Base-by-base conservation (phyloP, 768 basidiomycete species). In the Chiua virens region DNA sequence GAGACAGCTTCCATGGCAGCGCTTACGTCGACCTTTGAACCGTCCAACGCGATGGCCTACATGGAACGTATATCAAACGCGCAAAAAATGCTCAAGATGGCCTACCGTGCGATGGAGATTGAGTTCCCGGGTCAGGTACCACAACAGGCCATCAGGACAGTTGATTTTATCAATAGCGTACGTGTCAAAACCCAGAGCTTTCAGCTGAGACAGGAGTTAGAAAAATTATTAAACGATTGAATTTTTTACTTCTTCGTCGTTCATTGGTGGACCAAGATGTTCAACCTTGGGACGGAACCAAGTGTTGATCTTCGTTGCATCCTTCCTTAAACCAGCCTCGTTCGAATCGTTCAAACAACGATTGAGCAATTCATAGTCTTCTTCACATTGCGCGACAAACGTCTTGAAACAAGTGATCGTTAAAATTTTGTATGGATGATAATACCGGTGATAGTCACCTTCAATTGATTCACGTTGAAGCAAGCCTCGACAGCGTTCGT, bases 111-210 rank as follows among this genome's bases (percentile, higher is more conserved):
- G 77, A 67, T 95, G 89, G 37, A 98, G 64, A 46, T 79, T 77
- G 14, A 85, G 60, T 35, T 86, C 80, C 13, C 74, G 73, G 56
- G 71, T 79, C 20, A 98, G 69, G 73, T 76, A 99, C 71, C 79
- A 84, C 52, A 78, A 71, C 68, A 98, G 75, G 3, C 86, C 86
- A 9, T 81, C 76, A 0, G 94, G 89, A 49, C 83, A 95, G 5
- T 80, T 79, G 39, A 98, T 73, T 52, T 85, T 86, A 57, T 98
- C 86, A 21, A 94, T 73, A 0, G 89, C 91, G 59, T 88, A 95
- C 4, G 86, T 85, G 54, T 94, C 86, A 61, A 98, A 92, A 5
- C 84, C 83, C 17, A 84, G 64, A 15, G 56, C 52, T 21, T 56
- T 55, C 60, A 98, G 69, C 89, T 96, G 52, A 11, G 57, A 43